Evolutionary conservation across 106 monocot species (phyloP).

Genomic region (Apostasia shenzhenica): DNA sequence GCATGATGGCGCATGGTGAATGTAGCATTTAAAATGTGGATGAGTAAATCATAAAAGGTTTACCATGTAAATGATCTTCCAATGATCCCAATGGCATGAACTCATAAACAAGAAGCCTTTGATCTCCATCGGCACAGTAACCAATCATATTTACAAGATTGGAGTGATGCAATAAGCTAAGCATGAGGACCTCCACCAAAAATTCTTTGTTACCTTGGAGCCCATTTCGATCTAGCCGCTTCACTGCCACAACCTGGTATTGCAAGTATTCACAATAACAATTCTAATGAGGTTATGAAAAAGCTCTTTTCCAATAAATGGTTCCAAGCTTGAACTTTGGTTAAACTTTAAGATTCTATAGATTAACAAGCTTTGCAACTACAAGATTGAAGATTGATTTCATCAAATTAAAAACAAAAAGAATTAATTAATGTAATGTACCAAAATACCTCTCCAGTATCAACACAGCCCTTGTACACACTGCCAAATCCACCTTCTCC

Average conservation of each 20-base stretch:
- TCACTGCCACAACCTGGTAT: slow-evolving; percentile 27
- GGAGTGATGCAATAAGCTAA: slow-evolving; percentile 30
- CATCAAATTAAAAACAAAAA: not conserved
- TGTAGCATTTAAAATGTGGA: not conserved
- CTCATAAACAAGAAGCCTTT: slow-evolving; percentile 35
- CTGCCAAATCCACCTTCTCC: slow-evolving; percentile 13
- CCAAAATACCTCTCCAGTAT: slow-evolving; percentile 7
- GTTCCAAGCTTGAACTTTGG: not conserved
- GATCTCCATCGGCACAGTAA: slow-evolving; percentile 34
- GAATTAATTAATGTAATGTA: not conserved
- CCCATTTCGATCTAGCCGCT: slow-evolving; percentile 25
- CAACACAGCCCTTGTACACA: slow-evolving; percentile 4
- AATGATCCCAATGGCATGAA: slow-evolving; percentile 28
- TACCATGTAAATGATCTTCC: slow-evolving; percentile 38
- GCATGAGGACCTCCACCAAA: slow-evolving; percentile 35
- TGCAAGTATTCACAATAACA: not conserved
- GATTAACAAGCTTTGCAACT: not conserved
- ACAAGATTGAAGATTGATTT: not conserved
- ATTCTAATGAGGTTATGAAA: not conserved
- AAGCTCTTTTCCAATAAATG: not conserved
- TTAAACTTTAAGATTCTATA: not conserved
- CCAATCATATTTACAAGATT: slow-evolving; percentile 37
- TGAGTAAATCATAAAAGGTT: not conserved
- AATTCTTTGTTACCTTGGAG: slow-evolving; percentile 35
- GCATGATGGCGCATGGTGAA: not conserved